Evolutionary conservation across 2,329 filamentous ascomycete genomes (phyloP).

Genomic region (Aspergillus ustus): DNA sequence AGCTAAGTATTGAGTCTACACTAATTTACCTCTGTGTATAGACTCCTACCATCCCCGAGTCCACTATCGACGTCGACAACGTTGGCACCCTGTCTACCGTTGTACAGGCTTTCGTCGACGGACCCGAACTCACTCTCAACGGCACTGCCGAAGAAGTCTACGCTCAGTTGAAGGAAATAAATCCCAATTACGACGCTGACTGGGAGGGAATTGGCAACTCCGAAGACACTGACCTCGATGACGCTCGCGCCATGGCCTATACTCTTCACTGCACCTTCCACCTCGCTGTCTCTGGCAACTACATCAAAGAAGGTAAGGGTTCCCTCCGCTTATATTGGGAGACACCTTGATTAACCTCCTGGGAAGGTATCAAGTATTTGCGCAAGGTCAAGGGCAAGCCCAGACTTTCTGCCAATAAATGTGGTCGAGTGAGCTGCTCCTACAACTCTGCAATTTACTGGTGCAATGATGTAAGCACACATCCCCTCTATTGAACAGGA

Average conservation of each 20-base stretch:
- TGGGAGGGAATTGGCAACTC: not conserved
- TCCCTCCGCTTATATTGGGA: not conserved
- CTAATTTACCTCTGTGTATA: not conserved
- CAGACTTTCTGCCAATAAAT: not conserved
- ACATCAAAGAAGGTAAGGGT: not conserved
- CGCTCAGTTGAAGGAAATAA: not conserved
- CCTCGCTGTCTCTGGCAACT: not conserved
- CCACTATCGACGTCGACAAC: not conserved
- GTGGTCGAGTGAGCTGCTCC: not conserved
- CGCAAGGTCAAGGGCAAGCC: not conserved
- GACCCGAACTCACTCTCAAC: not conserved
- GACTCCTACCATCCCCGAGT: not conserved
- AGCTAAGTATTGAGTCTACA: not conserved
- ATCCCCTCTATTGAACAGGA: not conserved
- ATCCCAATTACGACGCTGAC: conserved; percentile 7
- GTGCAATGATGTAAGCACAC: conserved; percentile 6
- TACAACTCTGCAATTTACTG: not conserved
- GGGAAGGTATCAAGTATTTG: not conserved
- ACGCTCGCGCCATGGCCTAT: not conserved
- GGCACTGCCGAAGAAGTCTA: not conserved
- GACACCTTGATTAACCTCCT: not conserved
- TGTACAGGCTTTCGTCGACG: not conserved
- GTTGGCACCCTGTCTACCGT: not conserved
- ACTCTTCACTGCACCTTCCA: not conserved
- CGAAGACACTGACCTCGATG: not conserved